phyloP scores from a whole-genome alignment of 1,284 basidiomycete species.

The Marasmius oreades region DNA sequence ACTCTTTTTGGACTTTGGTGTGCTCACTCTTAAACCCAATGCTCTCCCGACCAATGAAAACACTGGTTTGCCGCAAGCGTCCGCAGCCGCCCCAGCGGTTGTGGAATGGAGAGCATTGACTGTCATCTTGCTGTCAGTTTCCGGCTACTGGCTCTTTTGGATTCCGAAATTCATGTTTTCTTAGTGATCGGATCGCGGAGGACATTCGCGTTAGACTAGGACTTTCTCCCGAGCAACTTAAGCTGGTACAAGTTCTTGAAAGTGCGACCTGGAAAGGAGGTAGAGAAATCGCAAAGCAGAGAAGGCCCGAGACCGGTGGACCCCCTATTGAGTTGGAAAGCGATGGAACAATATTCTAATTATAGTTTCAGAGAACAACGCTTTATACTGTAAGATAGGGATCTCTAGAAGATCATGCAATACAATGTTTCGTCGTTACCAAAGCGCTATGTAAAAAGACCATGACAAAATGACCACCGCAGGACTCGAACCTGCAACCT shows the following conservation, averaged over 20 bases:
- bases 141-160: background rate
- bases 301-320: slow-evolving; percentile 70
- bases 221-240: slow-evolving; percentile 46
- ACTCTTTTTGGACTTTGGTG: slow-evolving; percentile 80
- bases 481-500: slow-evolving; percentile 90
- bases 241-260: slow-evolving; percentile 87
- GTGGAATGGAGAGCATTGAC: slow-evolving; percentile 97
- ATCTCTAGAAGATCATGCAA: too few relatives aligned
- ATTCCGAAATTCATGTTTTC: background rate
- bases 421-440: too few relatives aligned
- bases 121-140: slow-evolving; percentile 80
- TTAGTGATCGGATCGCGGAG: slow-evolving; percentile 77
- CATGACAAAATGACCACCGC: slow-evolving; percentile 78
- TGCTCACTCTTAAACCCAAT: slow-evolving; percentile 60
- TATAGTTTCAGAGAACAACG: too few relatives aligned
- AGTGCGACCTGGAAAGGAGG: slow-evolving; percentile 96
- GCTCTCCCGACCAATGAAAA: slow-evolving; percentile 43
- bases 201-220: slow-evolving; percentile 62
- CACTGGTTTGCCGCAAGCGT: slow-evolving; percentile 57
- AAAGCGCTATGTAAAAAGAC: too few relatives aligned
- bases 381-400: too few relatives aligned
- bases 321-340: slow-evolving; percentile 88
- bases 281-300: slow-evolving; percentile 82
- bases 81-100: slow-evolving; percentile 82
- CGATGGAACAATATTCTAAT: slow-evolving; percentile 80